Conservation (phyloP, 225 moss, liverwort and hornwort genomes). For the Ulota crispa region DNA sequence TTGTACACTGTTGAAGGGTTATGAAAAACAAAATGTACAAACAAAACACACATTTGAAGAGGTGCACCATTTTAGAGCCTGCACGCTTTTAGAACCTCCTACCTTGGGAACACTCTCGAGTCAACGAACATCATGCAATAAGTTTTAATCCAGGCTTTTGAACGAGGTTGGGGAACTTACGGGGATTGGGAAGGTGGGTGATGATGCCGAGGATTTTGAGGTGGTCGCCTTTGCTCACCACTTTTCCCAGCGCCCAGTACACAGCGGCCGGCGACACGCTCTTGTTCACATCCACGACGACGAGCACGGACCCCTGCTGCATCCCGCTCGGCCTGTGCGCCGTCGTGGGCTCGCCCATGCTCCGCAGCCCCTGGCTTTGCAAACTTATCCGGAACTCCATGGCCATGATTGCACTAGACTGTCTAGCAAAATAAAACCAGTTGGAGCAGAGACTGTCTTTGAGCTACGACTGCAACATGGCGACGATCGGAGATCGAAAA, state of each 20-base stretch:
- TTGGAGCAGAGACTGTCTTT: not conserved
- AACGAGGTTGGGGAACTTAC: conserved; percentile 18
- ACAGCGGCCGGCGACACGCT: conserved; percentile 25
- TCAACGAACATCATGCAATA: not conserved
- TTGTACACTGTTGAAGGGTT: too few species aligned
- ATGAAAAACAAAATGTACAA: too few species aligned
- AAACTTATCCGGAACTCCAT: conserved; percentile 32
- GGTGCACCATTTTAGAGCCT: too few species aligned
- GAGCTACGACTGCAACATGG: conserved; percentile 18
- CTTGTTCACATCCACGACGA: conserved; percentile 52
- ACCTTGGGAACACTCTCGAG: not conserved
- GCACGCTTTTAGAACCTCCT: too few species aligned
- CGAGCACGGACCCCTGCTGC: conserved; percentile 42
- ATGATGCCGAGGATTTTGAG: conserved; percentile 51
- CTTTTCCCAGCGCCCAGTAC: conserved; percentile 46
- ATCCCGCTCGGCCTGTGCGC: conserved; percentile 25
- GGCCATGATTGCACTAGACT: not conserved
- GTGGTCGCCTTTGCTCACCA: conserved; percentile 39
- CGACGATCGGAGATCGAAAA: not conserved
- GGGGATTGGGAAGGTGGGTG: conserved; percentile 39
- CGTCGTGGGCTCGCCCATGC: conserved; percentile 30
- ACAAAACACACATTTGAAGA: too few species aligned
- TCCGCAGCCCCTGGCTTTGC: conserved; percentile 32
- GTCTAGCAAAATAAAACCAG: too few species aligned
- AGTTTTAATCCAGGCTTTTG: not conserved